Evolutionary conservation across 176 grass and related monocot species (phyloP), one percentile per base, ranked within the genome.

Genomic region (Bothriochloa decipiens): DNA sequence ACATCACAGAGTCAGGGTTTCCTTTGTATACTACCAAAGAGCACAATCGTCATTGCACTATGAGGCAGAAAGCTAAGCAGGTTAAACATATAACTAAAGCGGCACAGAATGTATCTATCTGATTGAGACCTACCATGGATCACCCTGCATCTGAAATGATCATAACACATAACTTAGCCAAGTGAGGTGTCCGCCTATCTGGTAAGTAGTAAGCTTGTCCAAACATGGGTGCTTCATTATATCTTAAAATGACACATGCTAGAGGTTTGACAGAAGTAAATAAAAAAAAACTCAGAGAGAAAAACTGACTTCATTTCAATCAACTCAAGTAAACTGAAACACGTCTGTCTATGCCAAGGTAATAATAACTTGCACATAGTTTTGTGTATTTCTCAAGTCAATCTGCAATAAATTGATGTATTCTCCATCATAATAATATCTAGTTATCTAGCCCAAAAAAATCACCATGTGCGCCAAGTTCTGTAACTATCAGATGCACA

Each of bases 171-270:
- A 64, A 16, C 18, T 33, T 37, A 78, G n/a, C 27, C 29, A 49
- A 64, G 12, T 11, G 8, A 66, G n/a, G 4, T 45, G 26, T 57
- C 52, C 22, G 52, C 52, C 52, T 57, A 57, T 10, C 10, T 66
- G 4, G 22, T 43, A 41, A 64, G 12, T 18, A 52, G 17, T 18
- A 64, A 17, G 40, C 43, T 73, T 17, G 66, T 67, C 25, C 9
- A 83, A 53, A 74, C 68, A 72, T 66, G 14, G 5, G 3, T 49
- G 26, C 9, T 63, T 26, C 6, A 70, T 18, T 47, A 45, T 65
- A 16, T 78, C 23, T 49, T 83, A 77, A 63, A 78, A 75, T 5
- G 16, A 28, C 22, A 83, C 62, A 83, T 72, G n/a, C 10, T 8
- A 1, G 5, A 23, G 32, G 4, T 74, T 75, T 60, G 25, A 16